Evolutionary conservation across 1,284 basidiomycete species (phyloP).

Genomic region (Ustilago shanxiensis): DNA sequence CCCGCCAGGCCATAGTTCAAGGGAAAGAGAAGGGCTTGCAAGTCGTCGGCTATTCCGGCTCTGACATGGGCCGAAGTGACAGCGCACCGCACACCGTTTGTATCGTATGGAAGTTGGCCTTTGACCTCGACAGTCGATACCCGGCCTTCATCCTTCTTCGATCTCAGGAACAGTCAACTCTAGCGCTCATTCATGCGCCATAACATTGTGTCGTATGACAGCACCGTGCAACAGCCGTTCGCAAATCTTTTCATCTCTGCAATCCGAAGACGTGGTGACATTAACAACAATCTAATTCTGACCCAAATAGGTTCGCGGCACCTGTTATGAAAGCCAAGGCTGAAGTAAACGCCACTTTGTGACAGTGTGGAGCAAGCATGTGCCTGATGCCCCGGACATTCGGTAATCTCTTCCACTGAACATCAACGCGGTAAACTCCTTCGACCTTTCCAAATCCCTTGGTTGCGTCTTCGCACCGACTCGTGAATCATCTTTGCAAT

Average conservation of each 20-base stretch:
- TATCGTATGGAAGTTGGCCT: too few species aligned
- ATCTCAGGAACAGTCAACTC: background rate
- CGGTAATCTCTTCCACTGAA: background rate
- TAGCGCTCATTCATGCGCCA: background rate
- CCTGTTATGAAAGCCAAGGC: background rate
- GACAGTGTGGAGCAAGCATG: background rate
- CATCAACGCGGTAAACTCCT: background rate
- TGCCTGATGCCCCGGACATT: background rate
- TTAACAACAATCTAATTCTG: too few species aligned
- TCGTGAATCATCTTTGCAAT: background rate
- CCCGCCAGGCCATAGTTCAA: too few species aligned
- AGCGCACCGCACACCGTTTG: background rate
- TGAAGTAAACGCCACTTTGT: background rate
- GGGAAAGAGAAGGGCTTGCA: background rate
- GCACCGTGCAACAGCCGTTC: too few species aligned
- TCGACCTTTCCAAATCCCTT: background rate
- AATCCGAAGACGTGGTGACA: too few species aligned
- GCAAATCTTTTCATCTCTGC: too few species aligned
- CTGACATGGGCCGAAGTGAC: background rate
- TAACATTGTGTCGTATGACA: background rate
- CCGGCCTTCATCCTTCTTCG: background rate
- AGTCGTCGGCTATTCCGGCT: slow-evolving; percentile 3
- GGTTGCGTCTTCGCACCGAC: background rate
- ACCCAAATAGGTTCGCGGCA: too few species aligned
- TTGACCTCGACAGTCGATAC: background rate